These are phyloP conservation scores for Nicotiana knightiana DNA, from an alignment of 257 asterid genomes.

Conservation along the genomic window DNA sequence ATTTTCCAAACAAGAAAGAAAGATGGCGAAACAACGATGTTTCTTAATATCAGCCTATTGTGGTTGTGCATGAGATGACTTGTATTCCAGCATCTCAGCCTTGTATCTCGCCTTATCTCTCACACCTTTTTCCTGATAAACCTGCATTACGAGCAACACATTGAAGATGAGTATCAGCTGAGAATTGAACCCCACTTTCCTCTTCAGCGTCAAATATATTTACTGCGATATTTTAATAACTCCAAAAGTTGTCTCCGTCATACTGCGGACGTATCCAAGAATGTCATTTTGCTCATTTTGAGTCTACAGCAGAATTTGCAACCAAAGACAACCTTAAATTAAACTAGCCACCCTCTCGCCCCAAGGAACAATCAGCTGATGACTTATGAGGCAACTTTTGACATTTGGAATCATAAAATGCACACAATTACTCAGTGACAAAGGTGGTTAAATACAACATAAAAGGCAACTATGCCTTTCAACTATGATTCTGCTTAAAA, in stretches of 20 bases:
- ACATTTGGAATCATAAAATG: background rate
- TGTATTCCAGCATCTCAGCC: conserved; percentile 75
- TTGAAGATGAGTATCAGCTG: background rate
- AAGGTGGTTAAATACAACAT: background rate
- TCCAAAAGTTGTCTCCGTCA: background rate
- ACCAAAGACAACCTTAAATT: background rate
- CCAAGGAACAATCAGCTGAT: background rate
- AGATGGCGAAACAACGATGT: background rate
- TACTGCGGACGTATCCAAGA: background rate
- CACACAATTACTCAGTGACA: background rate
- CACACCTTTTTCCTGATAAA: conserved; percentile 80
- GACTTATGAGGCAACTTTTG: background rate
- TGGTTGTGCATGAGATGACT: conserved; percentile 42
- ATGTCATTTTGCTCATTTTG: background rate
- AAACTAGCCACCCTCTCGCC: background rate
- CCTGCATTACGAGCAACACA: conserved; percentile 35
- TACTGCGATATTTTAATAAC: background rate
- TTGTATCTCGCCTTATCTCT: conserved; percentile 82
- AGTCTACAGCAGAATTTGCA: background rate
- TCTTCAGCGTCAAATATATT: background rate
- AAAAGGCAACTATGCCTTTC: background rate
- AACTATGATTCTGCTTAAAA: background rate
- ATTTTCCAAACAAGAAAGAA: background rate
- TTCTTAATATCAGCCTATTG: conserved; percentile 1
- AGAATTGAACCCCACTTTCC: background rate